A percentile compares a stretch with the other conserved stretches of the same genome.
Evolutionary conservation across 345 rosid genomes (phyloP).

Genomic region (Cardamine chenopodiifolia): DNA sequence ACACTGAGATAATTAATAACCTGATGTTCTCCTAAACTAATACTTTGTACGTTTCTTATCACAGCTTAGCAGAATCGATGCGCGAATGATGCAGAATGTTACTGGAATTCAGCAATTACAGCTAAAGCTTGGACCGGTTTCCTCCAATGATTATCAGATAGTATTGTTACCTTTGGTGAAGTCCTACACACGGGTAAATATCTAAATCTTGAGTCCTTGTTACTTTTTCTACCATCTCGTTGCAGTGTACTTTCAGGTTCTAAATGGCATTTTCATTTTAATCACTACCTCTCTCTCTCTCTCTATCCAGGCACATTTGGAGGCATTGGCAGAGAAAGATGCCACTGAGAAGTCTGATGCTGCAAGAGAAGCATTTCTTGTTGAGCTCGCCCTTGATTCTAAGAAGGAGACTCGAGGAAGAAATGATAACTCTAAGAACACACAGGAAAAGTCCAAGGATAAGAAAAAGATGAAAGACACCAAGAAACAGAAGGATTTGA

Average conservation of each 20-base stretch:
- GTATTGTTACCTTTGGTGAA: constrained; percentile 75
- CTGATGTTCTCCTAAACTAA: background rate
- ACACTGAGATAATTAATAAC: constrained; percentile 6
- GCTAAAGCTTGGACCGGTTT: constrained; percentile 72
- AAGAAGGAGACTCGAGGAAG: constrained; percentile 67
- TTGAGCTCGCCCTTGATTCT: constrained; percentile 91
- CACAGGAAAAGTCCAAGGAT: constrained; percentile 79
- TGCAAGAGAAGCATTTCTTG: constrained; percentile 93
- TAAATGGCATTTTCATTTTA: constrained; percentile 1
- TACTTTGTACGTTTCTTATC: constrained; percentile 32
- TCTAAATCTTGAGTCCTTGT: constrained; percentile 30
- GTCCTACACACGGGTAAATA: constrained; percentile 78
- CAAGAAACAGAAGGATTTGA: constrained; percentile 71
- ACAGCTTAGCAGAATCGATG: constrained; percentile 90
- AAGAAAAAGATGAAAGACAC: constrained; percentile 75
- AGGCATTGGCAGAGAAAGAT: constrained; percentile 91
- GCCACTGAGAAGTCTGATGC: constrained; percentile 98
- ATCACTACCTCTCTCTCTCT: constrained; percentile 1
- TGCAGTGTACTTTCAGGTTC: constrained; percentile 12
- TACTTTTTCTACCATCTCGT: constrained; percentile 20
- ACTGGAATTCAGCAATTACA: constrained; percentile 83
- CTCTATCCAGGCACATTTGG: constrained; percentile 66
- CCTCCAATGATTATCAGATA: constrained; percentile 66
- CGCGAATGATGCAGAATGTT: constrained; percentile 67
- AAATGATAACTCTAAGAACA: constrained; percentile 56